Base-by-base conservation (phyloP, 129 eudicot species). In the Flaveria linearis region DNA sequence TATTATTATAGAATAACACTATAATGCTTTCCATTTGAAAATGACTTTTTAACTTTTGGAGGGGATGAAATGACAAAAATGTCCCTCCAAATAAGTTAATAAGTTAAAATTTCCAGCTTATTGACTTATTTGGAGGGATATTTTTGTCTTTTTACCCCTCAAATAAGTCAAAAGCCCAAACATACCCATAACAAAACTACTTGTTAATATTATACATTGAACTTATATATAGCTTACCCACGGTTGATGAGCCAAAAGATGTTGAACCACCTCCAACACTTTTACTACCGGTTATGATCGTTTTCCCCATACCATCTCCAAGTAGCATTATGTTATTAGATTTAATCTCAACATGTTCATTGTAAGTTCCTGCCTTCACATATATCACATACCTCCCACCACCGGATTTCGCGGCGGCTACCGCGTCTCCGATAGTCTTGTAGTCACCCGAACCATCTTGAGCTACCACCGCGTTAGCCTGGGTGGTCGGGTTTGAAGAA, bases 231-330 rank as follows among this genome's bases (percentile, higher is more conserved):
- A 30, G 41, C 94, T 78, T 82, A 91, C 97, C 97, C 78, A 91
- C 74, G 1, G 97, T 91, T 17, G 87, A 83, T 25, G 97, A 91
- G 4, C 62, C 75, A 69, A 83, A 91, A 50, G 96, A 85, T 60
- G 97, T 91, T 56, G 81, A 50, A 58, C 97, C 97, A 22, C 96
- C 92, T 9, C 79, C 96, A 61, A 82, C 92, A 76, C 97, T 89
- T 65, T 57, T 82, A 73, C 97, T 89, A 5, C 96, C 97, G 2
- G 91, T 89, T 75, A 91, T 88, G 33, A 91, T 82, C 1, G 97
- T 91, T 71, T 78, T 85, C 42, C 97, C 95, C 4, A 88, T 91
- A n/a, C 97, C 96, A 81, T 88, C 97, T 55, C 97, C 97, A 62
- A 87, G 28, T 28, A 91, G 26, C 92, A 89, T 88, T 14, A 91